These are phyloP conservation scores for Paramecium tetraurelia DNA, from an alignment of 73 alveolate genomes.

Conservation along the genomic window DNA sequence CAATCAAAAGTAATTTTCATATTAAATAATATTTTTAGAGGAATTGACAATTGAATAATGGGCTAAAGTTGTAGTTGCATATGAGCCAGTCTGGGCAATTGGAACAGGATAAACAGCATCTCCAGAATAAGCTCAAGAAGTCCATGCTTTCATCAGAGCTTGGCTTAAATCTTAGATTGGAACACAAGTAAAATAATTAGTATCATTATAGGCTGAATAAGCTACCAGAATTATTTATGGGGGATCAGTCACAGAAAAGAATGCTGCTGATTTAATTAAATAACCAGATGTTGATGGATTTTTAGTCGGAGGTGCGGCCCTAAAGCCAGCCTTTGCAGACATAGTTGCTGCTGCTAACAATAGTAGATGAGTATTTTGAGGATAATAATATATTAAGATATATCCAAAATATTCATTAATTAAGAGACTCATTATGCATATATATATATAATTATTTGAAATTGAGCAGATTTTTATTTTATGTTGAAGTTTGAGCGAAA, in stretches of 20 bases:
- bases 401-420: background rate
- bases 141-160: slow-evolving; percentile 90
- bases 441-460: no score
- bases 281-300: slow-evolving; percentile 96
- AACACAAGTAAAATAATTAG: background rate
- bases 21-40: background rate
- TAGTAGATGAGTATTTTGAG: background rate
- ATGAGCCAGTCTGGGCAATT: slow-evolving; percentile 99
- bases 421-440: background rate
- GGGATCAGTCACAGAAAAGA: slow-evolving; percentile 97
- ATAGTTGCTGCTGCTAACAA: slow-evolving; percentile 69
- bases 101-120: slow-evolving; percentile 99
- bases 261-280: slow-evolving; percentile 92
- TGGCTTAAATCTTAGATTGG: slow-evolving; percentile 76
- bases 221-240: slow-evolving; percentile 96
- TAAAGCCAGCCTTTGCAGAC: slow-evolving; percentile 83
- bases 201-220: slow-evolving; percentile 66
- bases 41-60: slow-evolving; percentile 79
- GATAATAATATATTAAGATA: background rate
- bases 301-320: slow-evolving; percentile 97
- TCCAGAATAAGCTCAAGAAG: slow-evolving; percentile 98
- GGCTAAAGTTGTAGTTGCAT: slow-evolving; percentile 94
- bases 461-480: no score
- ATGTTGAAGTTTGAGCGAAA: background rate
- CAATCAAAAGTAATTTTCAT: slow-evolving; percentile 72